Base-by-base conservation (phyloP, 805 yeast species). In the Metschnikowia lachancei region DNA sequence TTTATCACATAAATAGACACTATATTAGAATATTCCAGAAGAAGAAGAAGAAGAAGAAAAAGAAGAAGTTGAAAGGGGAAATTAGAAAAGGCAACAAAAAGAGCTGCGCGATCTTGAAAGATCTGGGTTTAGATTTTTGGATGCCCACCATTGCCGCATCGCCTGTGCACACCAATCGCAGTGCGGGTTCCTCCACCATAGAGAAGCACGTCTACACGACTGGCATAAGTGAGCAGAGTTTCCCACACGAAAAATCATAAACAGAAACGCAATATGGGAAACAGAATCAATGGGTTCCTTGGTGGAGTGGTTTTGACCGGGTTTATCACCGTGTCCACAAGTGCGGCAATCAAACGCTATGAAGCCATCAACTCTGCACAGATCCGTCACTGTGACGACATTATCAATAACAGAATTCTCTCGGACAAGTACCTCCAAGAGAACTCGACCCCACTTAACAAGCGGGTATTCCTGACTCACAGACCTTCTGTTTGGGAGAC, bases 241-340 rank as follows among this genome's bases (percentile, higher is more conserved):
- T 29, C 32, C 32, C 32, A 29, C 32, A 29, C 39, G 7, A 24
- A 19, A 35, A 17, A 16, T 14, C 39, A 32, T 11, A 14, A 36
- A 36, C 34, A 28, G 13, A n/a, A 29, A 39, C 36, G 12, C 31
- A 55, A 2, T 14, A 69, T 70, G 73, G 72, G 71, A 42, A 74
- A 75, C 39, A 65, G 76, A 60, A 66, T 72, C 32, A 70, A 66
- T 45, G 77, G 77, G 13, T 70, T 75, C 43, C 58, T 71, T 22
- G 69, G 72, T 49, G 83, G 83, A 10, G 81, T 81, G 2, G 68
- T 83, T n/a, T 64, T 82, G 41, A 77, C 87, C 1, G 77, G 88
- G 3, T 74, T 85, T 1, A 60, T 80, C 10, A 78, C 85, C 2
- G 83, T 84, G 62, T 72, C 79, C 51, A 81, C 89, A 2, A 80